These are phyloP conservation scores for Solidago caesia DNA, from an alignment of 129 eudicot genomes.

Conservation along the genomic window DNA sequence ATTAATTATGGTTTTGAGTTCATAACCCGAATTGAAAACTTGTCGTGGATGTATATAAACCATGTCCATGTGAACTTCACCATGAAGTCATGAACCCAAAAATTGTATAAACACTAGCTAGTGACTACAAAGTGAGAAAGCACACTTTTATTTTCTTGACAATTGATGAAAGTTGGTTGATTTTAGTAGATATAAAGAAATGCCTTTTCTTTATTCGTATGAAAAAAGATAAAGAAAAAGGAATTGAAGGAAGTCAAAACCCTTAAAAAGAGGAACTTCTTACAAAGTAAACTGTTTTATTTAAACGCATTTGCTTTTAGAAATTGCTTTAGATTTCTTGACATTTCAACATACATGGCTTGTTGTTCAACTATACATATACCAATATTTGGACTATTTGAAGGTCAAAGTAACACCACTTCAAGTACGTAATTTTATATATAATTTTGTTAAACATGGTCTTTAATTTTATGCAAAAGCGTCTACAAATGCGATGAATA, in stretches of 20 bases:
- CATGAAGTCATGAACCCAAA: neutral
- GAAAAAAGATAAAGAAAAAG: constrained; percentile 38
- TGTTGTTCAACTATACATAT: neutral
- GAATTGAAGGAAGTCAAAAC: constrained; percentile 10
- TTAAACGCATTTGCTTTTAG: constrained; percentile 13
- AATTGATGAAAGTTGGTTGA: constrained; percentile 16
- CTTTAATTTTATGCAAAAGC: no score
- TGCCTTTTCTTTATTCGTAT: constrained; percentile 40
- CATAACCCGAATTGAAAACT: neutral
- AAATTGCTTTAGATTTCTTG: neutral
- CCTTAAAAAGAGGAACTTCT: constrained; percentile 24
- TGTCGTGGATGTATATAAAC: neutral
- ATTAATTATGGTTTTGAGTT: neutral
- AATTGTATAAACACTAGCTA: neutral
- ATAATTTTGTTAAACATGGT: no score
- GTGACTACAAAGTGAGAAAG: neutral
- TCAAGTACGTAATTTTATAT: no score
- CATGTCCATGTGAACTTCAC: neutral
- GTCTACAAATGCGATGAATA: no score
- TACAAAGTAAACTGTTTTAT: constrained; percentile 13
- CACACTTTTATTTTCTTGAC: neutral
- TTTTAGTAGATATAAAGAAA: constrained; percentile 1
- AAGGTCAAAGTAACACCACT: no score
- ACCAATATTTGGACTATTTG: no score
- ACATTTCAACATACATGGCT: constrained; percentile 10